Evolutionary conservation across 495 filamentous ascomycete species (phyloP), one percentile per base, ranked within the genome.

Genomic region (Penicillium parvum): DNA sequence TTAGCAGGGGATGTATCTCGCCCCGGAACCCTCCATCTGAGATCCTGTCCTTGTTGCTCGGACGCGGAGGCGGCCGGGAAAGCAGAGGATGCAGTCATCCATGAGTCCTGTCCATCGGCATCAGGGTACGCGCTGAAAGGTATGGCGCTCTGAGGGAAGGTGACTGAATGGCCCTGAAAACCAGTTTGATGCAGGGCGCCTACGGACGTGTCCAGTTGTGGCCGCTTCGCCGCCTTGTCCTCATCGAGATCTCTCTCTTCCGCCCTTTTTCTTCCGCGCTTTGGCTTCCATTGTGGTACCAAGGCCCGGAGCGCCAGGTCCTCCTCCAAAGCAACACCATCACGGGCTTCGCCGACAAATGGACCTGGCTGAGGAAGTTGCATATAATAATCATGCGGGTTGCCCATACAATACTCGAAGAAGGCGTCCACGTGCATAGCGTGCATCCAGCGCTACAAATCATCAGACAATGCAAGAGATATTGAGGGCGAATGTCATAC

Each of bases 381-480:
- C 14, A 81, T 85, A 68, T 85, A 95, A 62, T 98, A 98, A 0
- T 75, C 50, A 63, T 95, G 89, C 11, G 76, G 73, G 40, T 91
- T 89, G 23, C 82, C 80, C 23, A 90, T 73, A 8, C 92, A 78
- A 58, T 87, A 96, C 55, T 95, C 89, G 60, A 96, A 96, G 60
- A 96, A 98, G 12, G 90, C 86, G 73, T 96, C 90, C 15, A 98
- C 79, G 58, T 96, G 92, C 87, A 95, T 95, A 1, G 92, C 91
- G 56, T 87, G 88, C 87, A 98, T 92, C 92, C 92, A 98, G 44
- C 92, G 79, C 86, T 96, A 46, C 47, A 42, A 10, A 18, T 41
- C 22, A 32, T 59, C 32, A 58, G 52, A 27, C 9, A 8, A 35
- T 18, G 21, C n/a, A 14, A 23, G 11, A 26, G 1, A 5, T 6